Percentiles rank a stretch among this genome's conserved stretches.
phyloP scores from a whole-genome alignment of 371 early-diverging fungal species.

The Lichtheimia corymbifera region DNA sequence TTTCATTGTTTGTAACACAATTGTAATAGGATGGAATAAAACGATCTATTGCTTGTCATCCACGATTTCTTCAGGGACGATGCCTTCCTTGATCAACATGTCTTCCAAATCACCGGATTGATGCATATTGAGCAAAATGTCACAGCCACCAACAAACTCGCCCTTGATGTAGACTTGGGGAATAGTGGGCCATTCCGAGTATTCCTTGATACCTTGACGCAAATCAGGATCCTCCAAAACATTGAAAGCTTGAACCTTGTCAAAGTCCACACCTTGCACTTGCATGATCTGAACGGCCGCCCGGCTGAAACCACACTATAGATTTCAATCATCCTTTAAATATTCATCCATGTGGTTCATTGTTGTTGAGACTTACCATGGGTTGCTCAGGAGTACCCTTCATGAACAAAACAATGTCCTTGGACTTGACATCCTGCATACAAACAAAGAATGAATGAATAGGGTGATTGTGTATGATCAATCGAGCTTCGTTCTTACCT shows the following conservation, averaged over 20 bases:
- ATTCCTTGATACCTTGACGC: constrained; percentile 93
- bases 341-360: not conserved
- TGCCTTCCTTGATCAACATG: constrained; percentile 78
- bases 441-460: not conserved
- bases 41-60: constrained; percentile 24
- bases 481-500: constrained; percentile 26
- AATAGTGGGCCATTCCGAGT: constrained; percentile 96
- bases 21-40: not conserved
- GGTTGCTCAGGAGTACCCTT: constrained; percentile 94
- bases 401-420: constrained; percentile 88
- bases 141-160: constrained; percentile 97
- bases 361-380: constrained; percentile 49
- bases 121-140: constrained; percentile 92
- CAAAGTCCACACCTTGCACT: constrained; percentile 79
- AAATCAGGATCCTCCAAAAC: constrained; percentile 89
- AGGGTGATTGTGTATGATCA: not conserved
- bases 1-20: too few species aligned
- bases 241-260: constrained; percentile 77
- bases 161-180: constrained; percentile 98
- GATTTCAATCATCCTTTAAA: too few species aligned
- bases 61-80: constrained; percentile 58
- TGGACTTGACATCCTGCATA: constrained; percentile 65
- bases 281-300: constrained; percentile 90
- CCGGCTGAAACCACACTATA: constrained; percentile 90
- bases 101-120: constrained; percentile 88